Percentiles rank a stretch among this genome's conserved stretches.
Conservation (phyloP, 2,329 filamentous ascomycete species). For the Sarocladium strictum region DNA sequence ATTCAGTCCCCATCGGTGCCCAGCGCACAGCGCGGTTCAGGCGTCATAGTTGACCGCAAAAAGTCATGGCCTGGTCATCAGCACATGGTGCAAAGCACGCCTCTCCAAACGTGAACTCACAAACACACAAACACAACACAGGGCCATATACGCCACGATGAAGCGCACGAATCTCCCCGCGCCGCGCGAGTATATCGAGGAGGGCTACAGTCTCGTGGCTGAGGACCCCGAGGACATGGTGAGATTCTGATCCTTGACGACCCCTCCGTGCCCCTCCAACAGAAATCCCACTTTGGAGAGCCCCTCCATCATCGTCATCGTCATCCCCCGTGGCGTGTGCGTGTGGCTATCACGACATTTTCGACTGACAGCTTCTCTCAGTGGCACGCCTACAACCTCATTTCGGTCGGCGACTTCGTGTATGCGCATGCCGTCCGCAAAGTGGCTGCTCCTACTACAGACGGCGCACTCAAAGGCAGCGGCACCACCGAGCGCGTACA, state of each 20-base stretch:
- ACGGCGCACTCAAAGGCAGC: constrained; percentile 43
- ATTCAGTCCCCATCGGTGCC: background rate
- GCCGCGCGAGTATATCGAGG: constrained; percentile 6
- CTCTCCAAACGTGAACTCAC: no score
- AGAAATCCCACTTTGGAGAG: background rate
- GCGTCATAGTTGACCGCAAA: background rate
- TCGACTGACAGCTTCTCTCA: constrained; percentile 15
- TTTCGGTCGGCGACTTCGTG: constrained; percentile 46
- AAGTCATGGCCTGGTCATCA: no score
- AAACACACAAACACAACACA: no score
- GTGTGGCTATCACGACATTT: background rate
- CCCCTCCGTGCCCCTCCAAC: constrained; percentile 11
- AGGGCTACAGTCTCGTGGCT: constrained; percentile 4
- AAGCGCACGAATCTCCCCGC: constrained; percentile 2
- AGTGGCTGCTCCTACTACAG: constrained; percentile 30
- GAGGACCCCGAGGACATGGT: constrained; percentile 44
- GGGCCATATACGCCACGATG: background rate
- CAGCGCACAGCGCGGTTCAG: constrained; percentile 7
- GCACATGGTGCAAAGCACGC: no score
- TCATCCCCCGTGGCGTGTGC: background rate
- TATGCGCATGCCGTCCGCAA: constrained; percentile 52
- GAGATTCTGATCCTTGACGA: constrained; percentile 13
- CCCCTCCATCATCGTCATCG: constrained; percentile 6
- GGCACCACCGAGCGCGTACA: constrained; percentile 46
- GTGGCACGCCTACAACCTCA: constrained; percentile 59